Percentiles rank a stretch among this genome's conserved stretches.
Evolutionary conservation across 805 yeast species (phyloP).

Genomic region (Candida cerambycidarum): DNA sequence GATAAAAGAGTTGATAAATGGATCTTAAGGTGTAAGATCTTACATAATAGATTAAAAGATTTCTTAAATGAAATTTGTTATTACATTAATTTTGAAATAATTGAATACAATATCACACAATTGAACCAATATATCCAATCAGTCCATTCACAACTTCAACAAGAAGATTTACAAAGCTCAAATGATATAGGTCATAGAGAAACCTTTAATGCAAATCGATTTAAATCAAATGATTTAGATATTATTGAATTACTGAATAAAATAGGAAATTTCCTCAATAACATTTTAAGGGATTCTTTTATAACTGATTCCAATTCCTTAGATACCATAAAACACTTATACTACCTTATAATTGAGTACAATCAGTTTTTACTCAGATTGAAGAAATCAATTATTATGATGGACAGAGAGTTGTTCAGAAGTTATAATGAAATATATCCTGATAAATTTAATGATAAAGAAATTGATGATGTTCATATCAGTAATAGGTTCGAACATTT

Average conservation of each 20-base stretch:
- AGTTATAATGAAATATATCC: conserved; percentile 34
- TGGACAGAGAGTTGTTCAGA: conserved; percentile 48
- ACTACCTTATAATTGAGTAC: conserved; percentile 48
- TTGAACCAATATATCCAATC: conserved; percentile 30
- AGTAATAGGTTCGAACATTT: conserved; percentile 40
- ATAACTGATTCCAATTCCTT: conserved; percentile 59
- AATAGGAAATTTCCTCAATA: conserved; percentile 58
- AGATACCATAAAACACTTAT: conserved; percentile 43
- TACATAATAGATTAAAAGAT: conserved; percentile 58
- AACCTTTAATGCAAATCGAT: not conserved
- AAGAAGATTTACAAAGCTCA: conserved; percentile 3
- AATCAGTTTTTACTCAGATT: conserved; percentile 51
- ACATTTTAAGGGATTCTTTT: conserved; percentile 63
- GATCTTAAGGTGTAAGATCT: conserved; percentile 52
- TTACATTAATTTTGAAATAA: conserved; percentile 58
- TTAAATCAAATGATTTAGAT: conserved; percentile 19
- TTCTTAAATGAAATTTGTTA: conserved; percentile 55
- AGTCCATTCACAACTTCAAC: conserved; percentile 5
- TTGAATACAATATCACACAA: conserved; percentile 52
- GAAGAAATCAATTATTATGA: conserved; percentile 51
- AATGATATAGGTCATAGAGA: not conserved
- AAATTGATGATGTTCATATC: conserved; percentile 41
- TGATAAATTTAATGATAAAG: conserved; percentile 36
- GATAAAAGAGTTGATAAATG: conserved; percentile 47
- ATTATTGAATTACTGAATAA: conserved; percentile 18